Percentiles rank a stretch among this genome's conserved stretches.
Evolutionary conservation across 257 asterid genomes (phyloP).

Genomic region (Rauvolfia tetraphylla): DNA sequence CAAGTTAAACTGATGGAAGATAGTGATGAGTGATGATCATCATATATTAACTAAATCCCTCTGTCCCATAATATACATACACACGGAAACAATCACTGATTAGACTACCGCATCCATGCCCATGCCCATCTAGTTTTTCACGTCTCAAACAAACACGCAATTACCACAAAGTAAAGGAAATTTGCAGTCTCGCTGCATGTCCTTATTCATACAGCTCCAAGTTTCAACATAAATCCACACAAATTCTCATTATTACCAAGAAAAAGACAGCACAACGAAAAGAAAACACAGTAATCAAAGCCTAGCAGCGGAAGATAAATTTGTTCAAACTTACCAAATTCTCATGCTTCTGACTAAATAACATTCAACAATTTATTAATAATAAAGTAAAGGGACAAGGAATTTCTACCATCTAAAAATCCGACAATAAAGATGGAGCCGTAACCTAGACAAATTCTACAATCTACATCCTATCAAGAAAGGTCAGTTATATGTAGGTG

Average conservation of each 20-base stretch:
- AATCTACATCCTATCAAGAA: conserved; percentile 1
- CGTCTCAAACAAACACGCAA: not conserved
- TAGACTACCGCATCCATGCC: not conserved
- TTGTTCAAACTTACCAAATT: not conserved
- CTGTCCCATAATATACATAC: not conserved
- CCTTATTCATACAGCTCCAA: not conserved
- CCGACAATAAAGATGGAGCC: not conserved
- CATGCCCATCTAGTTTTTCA: not conserved
- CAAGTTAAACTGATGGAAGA: not conserved
- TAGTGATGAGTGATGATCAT: not conserved
- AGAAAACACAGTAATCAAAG: not conserved
- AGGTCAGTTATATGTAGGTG: not conserved
- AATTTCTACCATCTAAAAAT: not conserved
- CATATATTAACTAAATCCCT: not conserved
- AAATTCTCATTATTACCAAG: not conserved
- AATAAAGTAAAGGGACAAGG: not conserved
- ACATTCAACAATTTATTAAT: not conserved
- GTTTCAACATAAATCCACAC: not conserved
- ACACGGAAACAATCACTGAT: not conserved
- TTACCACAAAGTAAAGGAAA: not conserved
- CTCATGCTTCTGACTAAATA: not conserved
- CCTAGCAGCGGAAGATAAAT: not conserved
- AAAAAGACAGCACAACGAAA: not conserved
- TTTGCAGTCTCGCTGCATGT: not conserved
- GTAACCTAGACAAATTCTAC: not conserved